phyloP scores from a whole-genome alignment of 345 rosid species.

The Hirschfeldia incana region DNA sequence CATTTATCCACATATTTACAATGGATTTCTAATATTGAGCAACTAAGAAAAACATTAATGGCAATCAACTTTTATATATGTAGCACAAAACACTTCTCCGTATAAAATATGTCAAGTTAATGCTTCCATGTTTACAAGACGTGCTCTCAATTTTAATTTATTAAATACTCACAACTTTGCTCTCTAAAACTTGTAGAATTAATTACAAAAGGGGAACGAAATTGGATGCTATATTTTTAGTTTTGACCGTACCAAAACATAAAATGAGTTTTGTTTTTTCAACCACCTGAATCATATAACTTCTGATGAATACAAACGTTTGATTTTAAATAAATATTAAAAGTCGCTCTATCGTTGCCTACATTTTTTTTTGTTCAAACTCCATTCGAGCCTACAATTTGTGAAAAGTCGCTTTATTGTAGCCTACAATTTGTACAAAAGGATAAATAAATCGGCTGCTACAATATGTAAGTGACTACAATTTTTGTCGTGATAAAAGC shows the following conservation, averaged over 20 bases:
- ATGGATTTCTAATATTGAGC: no score
- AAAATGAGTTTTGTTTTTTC: background rate
- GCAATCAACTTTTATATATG: no score
- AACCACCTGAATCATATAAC: background rate
- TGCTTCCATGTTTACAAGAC: conserved; percentile 30
- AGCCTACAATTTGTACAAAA: no score
- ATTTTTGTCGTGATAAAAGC: conserved; percentile 15
- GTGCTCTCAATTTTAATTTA: conserved; percentile 1
- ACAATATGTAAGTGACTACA: conserved; percentile 8
- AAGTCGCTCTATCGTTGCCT: background rate
- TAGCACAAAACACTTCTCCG: background rate
- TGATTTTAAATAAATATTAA: background rate
- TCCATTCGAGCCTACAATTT: no score
- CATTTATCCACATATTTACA: background rate
- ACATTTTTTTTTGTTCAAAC: no score
- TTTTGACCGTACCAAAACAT: background rate
- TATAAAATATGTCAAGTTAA: conserved; percentile 1
- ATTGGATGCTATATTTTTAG: background rate
- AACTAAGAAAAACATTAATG: no score
- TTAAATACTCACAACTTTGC: background rate
- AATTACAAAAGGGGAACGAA: background rate
- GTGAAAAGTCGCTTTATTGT: no score
- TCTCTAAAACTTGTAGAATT: background rate
- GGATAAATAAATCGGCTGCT: no score
- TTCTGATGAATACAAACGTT: background rate